phyloP scores from a whole-genome alignment of 2,329 filamentous ascomycete species.

The Pseudogymnoascus sp. region DNA sequence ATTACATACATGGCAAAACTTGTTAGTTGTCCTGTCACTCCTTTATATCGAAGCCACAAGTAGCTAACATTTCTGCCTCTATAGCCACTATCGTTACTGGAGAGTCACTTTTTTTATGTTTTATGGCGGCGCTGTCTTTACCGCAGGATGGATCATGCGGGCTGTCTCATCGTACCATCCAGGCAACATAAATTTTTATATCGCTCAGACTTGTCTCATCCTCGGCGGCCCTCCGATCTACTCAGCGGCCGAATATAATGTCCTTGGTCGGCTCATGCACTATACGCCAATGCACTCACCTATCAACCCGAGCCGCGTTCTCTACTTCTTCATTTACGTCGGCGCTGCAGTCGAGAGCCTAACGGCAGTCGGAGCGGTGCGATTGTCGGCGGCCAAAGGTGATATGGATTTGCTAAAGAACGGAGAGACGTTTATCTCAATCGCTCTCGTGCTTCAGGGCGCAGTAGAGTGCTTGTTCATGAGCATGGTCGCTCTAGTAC shows the following conservation, averaged over 20 bases:
- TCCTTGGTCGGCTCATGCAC: conserved; percentile 32
- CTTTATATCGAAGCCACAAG: background rate
- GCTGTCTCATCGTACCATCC: conserved; percentile 27
- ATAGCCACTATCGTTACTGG: conserved; percentile 29
- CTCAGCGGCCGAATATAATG: conserved; percentile 32
- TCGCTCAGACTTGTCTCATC: conserved; percentile 31
- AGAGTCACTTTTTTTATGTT: conserved; percentile 31
- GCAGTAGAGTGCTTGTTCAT: conserved; percentile 27
- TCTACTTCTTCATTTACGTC: conserved; percentile 31
- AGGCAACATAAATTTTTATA: conserved; percentile 26
- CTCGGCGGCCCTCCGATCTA: conserved; percentile 32
- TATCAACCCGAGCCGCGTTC: conserved; percentile 30
- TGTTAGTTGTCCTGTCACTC: conserved; percentile 20
- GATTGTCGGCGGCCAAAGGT: conserved; percentile 19
- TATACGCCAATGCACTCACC: conserved; percentile 34
- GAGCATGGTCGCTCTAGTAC: conserved; percentile 15
- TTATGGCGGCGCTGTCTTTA: conserved; percentile 32
- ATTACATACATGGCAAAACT: conserved; percentile 30
- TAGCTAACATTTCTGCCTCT: background rate
- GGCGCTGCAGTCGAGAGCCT: conserved; percentile 30
- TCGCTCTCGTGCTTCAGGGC: conserved; percentile 28
- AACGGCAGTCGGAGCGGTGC: conserved; percentile 28
- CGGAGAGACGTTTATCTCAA: conserved; percentile 25
- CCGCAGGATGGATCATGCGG: conserved; percentile 31
- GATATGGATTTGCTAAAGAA: conserved; percentile 19